Percentiles rank a stretch among this genome's conserved stretches.
Conservation (phyloP, 2,329 filamentous ascomycete species). For the Beauveria sp. region DNA sequence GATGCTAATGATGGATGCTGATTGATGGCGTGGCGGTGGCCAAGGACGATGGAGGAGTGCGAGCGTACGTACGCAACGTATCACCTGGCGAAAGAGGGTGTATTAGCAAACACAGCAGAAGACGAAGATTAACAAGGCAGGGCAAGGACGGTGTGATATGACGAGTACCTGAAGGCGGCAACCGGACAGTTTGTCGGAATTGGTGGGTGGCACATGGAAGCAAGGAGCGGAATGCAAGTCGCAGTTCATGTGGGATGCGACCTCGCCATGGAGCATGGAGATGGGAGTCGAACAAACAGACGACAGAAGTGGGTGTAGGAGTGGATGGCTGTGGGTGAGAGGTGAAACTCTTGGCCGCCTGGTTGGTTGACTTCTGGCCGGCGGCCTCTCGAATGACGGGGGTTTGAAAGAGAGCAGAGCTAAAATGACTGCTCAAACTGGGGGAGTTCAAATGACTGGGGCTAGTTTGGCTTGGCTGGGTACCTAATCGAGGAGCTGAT, state of each 20-base stretch:
- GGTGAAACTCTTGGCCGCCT: neutral
- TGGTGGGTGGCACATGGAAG: neutral
- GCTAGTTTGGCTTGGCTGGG: too few relatives aligned
- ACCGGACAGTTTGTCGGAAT: too few relatives aligned
- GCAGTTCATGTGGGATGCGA: neutral
- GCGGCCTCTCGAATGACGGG: slow-evolving; percentile 6
- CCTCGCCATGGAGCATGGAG: neutral
- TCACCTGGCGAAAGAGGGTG: neutral
- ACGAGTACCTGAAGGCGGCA: neutral
- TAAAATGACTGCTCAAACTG: too few relatives aligned
- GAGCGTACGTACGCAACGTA: neutral
- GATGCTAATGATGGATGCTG: neutral
- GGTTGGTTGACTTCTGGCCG: neutral
- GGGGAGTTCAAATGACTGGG: too few relatives aligned
- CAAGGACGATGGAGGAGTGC: neutral
- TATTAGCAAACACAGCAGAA: neutral
- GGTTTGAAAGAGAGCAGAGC: neutral
- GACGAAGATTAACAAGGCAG: neutral
- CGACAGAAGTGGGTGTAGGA: neutral
- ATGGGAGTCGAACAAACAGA: neutral
- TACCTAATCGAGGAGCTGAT: neutral
- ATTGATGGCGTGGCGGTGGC: neutral
- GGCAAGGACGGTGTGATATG: neutral
- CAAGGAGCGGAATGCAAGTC: neutral
- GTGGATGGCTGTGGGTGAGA: neutral